A percentile compares a stretch with the other conserved stretches of the same genome.
These are phyloP conservation scores for Collybia mongolica DNA, from an alignment of 768 basidiomycete species.

Conservation along the genomic window DNA sequence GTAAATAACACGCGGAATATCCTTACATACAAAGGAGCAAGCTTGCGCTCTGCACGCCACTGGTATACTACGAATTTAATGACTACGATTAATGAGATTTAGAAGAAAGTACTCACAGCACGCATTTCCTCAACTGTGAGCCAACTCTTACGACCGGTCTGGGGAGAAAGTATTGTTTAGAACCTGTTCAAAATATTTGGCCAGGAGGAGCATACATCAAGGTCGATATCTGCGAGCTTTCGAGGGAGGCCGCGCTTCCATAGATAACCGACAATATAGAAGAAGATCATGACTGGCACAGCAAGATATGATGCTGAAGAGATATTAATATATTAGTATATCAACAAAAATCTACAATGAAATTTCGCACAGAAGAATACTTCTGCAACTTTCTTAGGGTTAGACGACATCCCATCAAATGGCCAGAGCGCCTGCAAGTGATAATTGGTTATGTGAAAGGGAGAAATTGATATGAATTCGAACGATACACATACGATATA, in stretches of 20 bases:
- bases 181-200: background rate
- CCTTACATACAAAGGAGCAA: conserved; percentile 34
- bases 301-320: conserved; percentile 34
- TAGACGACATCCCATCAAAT: conserved; percentile 29
- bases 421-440: conserved; percentile 38
- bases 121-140: conserved; percentile 44
- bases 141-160: conserved; percentile 46
- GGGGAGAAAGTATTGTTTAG: background rate
- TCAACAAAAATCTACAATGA: background rate
- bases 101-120: conserved; percentile 19
- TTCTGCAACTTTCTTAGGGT: conserved; percentile 25
- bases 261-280: conserved; percentile 32
- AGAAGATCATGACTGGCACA: conserved; percentile 36
- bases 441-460: too few relatives aligned
- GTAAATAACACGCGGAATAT: conserved; percentile 35
- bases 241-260: conserved; percentile 40
- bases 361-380: conserved; percentile 35
- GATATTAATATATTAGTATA: background rate
- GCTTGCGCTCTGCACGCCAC: conserved; percentile 36
- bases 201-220: conserved; percentile 27
- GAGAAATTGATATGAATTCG: background rate
- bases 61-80: conserved; percentile 5
- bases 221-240: conserved; percentile 36
- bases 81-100: background rate
- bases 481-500: conserved; percentile 29